A percentile compares a stretch with the other conserved stretches of the same genome.
phyloP scores from a whole-genome alignment of 176 grass and related monocot genomes.

The Avena insularis region DNA sequence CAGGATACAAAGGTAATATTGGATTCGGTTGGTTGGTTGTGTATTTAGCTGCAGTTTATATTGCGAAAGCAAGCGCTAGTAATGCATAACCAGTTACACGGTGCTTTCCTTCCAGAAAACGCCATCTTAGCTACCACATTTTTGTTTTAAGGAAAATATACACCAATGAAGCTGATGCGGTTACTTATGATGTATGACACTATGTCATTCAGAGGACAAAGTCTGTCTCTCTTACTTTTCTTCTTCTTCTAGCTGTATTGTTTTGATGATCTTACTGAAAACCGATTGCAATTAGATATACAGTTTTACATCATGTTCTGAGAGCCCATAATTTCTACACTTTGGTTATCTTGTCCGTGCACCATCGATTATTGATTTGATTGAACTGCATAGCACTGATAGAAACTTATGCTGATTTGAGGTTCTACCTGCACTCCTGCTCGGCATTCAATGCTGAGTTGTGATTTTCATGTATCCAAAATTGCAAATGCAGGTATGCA shows the following conservation, averaged over 20 bases:
- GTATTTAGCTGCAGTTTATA: not conserved
- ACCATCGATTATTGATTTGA: slow-evolving; percentile 21
- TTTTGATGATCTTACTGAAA: not conserved
- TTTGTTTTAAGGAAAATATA: not conserved
- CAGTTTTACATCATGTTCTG: slow-evolving; percentile 15
- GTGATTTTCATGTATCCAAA: not conserved
- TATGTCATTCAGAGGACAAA: not conserved
- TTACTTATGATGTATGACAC: not conserved
- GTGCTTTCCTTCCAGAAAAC: slow-evolving; percentile 22
- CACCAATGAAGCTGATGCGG: not conserved
- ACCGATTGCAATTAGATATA: not conserved
- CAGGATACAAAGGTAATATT: slow-evolving; percentile 76
- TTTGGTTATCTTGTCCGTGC: slow-evolving; percentile 15
- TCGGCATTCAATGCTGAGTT: slow-evolving; percentile 10
- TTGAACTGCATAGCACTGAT: slow-evolving; percentile 4
- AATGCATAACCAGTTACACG: not conserved
- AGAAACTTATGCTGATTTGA: slow-evolving; percentile 18
- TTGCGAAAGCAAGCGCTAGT: not conserved
- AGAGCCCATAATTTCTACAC: not conserved
- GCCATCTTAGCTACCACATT: not conserved
- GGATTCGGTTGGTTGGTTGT: not conserved
- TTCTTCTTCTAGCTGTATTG: not conserved
- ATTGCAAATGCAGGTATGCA: not conserved
- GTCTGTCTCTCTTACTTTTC: not conserved
- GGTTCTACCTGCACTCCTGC: slow-evolving; percentile 11